Evolutionary conservation across 352 stramenopile species (phyloP).

Genomic region (Peronospora belbahrii): DNA sequence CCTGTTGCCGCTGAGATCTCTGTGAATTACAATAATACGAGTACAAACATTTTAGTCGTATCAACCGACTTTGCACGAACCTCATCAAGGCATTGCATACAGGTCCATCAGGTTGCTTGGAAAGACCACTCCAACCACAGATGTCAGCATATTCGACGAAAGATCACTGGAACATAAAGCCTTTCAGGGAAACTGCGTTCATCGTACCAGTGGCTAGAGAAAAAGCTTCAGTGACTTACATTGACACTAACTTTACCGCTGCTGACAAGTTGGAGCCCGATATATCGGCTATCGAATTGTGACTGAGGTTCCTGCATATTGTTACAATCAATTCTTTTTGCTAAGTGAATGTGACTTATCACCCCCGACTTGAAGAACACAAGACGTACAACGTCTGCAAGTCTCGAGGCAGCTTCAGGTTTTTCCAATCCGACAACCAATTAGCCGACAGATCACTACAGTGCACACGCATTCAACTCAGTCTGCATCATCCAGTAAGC

Average conservation of each 20-base stretch:
- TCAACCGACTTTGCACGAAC: background rate
- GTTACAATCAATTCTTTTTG: background rate
- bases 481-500: too few species aligned
- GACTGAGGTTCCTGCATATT: conserved; percentile 22
- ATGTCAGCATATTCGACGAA: conserved; percentile 26
- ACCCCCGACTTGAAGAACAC: too few species aligned
- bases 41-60: background rate
- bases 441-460: conserved; percentile 28
- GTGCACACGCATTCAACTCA: background rate
- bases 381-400: conserved; percentile 27
- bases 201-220: background rate
- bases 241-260: conserved; percentile 17
- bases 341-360: too few species aligned
- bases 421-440: conserved; percentile 23
- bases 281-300: conserved; percentile 20
- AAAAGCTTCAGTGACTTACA: conserved; percentile 10
- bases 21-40: conserved; percentile 1
- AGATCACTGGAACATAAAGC: conserved; percentile 12
- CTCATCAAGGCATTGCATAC: conserved; percentile 6
- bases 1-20: conserved; percentile 31
- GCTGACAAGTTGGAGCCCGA: conserved; percentile 20
- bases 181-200: background rate
- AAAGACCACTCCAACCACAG: conserved; percentile 25
- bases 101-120: conserved; percentile 18
- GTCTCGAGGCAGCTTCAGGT: conserved; percentile 21